A percentile compares a stretch with the other conserved stretches of the same genome.
Evolutionary conservation across 768 basidiomycete genomes (phyloP).

Genomic region (Collybia sp.): DNA sequence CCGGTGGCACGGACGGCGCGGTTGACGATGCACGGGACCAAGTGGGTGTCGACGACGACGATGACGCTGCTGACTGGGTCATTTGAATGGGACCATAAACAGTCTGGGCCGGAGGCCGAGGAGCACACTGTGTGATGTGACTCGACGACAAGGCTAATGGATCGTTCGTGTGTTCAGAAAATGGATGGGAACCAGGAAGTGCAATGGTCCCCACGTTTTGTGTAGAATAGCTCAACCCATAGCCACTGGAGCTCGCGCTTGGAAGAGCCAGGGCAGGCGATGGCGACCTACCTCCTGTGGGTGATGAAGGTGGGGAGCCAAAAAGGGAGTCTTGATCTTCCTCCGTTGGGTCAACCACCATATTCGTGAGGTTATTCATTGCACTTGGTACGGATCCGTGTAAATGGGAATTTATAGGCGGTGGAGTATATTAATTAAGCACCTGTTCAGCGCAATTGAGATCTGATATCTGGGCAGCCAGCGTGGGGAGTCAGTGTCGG

Average conservation of each 20-base stretch:
- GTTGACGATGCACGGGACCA: constrained; percentile 16
- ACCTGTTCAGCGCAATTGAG: constrained; percentile 12
- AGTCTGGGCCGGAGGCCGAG: constrained; percentile 32
- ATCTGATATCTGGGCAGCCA: no score
- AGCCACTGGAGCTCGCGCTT: constrained; percentile 22
- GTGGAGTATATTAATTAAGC: constrained; percentile 1
- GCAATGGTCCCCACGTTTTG: constrained; percentile 97
- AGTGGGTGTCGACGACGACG: constrained; percentile 10
- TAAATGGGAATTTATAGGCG: constrained; percentile 2
- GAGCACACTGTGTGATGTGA: constrained; percentile 23
- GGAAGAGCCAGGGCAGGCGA: constrained; percentile 59
- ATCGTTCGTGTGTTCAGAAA: constrained; percentile 82
- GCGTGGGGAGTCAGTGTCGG: no score
- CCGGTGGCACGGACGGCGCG: constrained; percentile 10
- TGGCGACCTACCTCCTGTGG: constrained; percentile 69
- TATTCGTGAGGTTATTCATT: constrained; percentile 11
- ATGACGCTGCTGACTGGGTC: constrained; percentile 3
- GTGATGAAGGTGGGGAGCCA: constrained; percentile 74
- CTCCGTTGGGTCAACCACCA: constrained; percentile 11
- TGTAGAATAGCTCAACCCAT: constrained; percentile 31
- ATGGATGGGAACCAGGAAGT: constrained; percentile 91
- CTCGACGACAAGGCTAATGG: constrained; percentile 68
- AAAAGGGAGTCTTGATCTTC: constrained; percentile 74
- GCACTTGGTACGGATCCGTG: constrained; percentile 8
- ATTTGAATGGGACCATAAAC: constrained; percentile 9